Base-by-base conservation (phyloP, 2,329 filamentous ascomycete genomes). In the Ophiocordyceps robertsii region DNA sequence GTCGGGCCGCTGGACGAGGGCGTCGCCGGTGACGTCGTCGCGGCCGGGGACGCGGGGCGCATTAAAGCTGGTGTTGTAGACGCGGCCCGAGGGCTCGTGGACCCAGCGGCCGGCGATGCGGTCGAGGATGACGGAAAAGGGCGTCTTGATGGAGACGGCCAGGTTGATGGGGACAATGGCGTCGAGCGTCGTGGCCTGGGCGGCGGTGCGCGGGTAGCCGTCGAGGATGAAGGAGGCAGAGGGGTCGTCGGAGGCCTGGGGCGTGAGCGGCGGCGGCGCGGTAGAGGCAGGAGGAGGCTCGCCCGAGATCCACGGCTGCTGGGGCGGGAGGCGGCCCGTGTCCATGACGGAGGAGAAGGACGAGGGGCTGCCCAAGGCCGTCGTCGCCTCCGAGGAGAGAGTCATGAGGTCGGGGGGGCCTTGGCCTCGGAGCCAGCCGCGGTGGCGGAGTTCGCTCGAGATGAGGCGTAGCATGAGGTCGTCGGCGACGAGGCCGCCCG, bases 51-150 rank as follows among this genome's bases (percentile, higher is more conserved):
- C 78, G 50, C 81, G 82, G 1, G 92, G 92, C 8, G 84, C 74
- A 57, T 96, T 88, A 68, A 95, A 98, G 0, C 80, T 80, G 3
- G 88, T 93, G 61, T 98, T 98, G 70, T 98, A 98, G 14, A 95
- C 83, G 27, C 92, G 75, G 2, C 92, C 92, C 0, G 87, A 94
- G 1, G 87, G 80, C 54, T 84, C 84, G 63, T 98, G 92, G 35
- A 95, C 82, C 89, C 89, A 95, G 44, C 92, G 82, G 41, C 87
- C 88, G 37, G 84, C 79, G 52, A 98, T 95, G 43, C 92, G 83
- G 52, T 88, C 79, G 50, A 96, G 73, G 46, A 98, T 88, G 46
- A 95, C 85, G 9, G 82, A 76, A 30, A 84, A 77, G 0, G 92
- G 92, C 0, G 90, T 96, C 56, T 82, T 75, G 52, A 96, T 72